Percentiles rank a stretch among this genome's conserved stretches.
Evolutionary conservation across 2,329 filamentous ascomycete genomes (phyloP).

Genomic region (Paecilomyces variotii): DNA sequence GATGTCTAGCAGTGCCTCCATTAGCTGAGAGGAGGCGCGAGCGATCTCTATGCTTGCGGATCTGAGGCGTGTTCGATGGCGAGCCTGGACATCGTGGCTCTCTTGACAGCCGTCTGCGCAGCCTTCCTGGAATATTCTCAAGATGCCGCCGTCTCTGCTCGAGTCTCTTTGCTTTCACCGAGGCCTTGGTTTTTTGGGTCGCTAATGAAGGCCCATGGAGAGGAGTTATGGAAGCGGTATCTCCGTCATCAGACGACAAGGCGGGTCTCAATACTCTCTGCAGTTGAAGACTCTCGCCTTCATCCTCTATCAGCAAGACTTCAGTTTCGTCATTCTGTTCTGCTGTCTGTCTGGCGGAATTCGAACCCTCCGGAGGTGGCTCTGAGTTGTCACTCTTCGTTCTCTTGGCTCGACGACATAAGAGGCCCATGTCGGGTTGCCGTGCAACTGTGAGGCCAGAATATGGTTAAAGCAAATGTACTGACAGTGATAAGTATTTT

Average conservation of each 20-base stretch:
- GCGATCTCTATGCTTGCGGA: constrained; percentile 4
- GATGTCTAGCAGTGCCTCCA: constrained; percentile 8
- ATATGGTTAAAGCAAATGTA: neutral
- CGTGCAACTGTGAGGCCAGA: neutral
- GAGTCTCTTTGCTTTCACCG: neutral
- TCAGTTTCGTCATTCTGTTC: neutral
- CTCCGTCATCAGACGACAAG: neutral
- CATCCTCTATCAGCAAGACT: neutral
- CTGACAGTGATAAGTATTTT: neutral
- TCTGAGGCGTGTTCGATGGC: constrained; percentile 6
- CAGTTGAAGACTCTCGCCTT: neutral
- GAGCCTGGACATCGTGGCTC: constrained; percentile 16
- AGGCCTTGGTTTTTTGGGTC: neutral
- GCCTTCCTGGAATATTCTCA: constrained; percentile 3
- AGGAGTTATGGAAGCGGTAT: neutral
- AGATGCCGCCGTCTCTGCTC: neutral
- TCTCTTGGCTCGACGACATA: neutral
- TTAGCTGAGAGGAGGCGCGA: constrained; percentile 10
- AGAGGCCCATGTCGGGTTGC: neutral
- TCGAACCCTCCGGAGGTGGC: neutral
- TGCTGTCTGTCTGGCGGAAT: neutral
- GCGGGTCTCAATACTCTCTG: neutral
- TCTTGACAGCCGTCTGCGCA: constrained; percentile 27
- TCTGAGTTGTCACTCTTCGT: neutral
- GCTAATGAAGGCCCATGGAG: neutral